Conservation (phyloP, 768 basidiomycete species). For the Hygrocybe punicea region DNA sequence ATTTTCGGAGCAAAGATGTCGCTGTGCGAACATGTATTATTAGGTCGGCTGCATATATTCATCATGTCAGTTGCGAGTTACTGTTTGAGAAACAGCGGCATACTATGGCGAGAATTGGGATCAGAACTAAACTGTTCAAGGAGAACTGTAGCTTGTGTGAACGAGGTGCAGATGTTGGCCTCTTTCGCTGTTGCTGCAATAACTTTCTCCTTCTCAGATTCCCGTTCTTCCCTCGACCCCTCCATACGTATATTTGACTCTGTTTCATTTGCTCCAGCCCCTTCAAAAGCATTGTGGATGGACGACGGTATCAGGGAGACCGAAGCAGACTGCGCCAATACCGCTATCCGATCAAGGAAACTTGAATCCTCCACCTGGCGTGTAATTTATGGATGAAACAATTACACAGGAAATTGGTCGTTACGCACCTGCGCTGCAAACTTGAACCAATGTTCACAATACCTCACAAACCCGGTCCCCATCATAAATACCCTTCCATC, state of each 20-base stretch:
- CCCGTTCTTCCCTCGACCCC: background rate
- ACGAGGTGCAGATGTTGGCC: conserved; percentile 39
- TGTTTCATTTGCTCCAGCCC: background rate
- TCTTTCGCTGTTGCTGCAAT: conserved; percentile 34
- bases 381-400: background rate
- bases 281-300: conserved; percentile 9
- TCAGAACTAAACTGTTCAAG: conserved; percentile 30
- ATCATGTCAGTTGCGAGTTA: background rate
- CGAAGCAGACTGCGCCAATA: conserved; percentile 32
- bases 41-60: conserved; percentile 6
- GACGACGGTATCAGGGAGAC: conserved; percentile 12
- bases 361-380: conserved; percentile 47
- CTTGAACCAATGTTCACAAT: conserved; percentile 71
- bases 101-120: conserved; percentile 12
- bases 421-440: conserved; percentile 64
- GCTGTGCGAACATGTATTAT: conserved; percentile 20
- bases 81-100: background rate
- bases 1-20: conserved; percentile 3
- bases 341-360: conserved; percentile 46
- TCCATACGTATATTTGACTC: background rate
- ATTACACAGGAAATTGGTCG: no score
- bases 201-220: conserved; percentile 2
- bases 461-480: conserved; percentile 52
- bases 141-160: conserved; percentile 45
- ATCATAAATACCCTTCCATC: conserved; percentile 42